Percentiles rank a stretch among this genome's conserved stretches.
Conservation (phyloP, 352 stramenopile species). For the Pythium coloratum region DNA sequence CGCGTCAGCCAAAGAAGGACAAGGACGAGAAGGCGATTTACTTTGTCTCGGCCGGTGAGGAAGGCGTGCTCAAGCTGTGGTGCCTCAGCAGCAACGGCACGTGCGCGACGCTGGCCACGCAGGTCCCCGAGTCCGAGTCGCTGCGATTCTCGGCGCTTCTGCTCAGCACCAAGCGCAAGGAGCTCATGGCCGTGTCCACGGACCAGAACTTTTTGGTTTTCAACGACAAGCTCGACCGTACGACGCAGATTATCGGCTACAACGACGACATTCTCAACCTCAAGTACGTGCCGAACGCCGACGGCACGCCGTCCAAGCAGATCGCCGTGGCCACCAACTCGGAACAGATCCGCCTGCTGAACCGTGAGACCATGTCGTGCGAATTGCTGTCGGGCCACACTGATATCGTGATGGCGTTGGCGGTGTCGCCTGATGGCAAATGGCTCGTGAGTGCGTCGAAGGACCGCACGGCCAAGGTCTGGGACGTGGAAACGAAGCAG, state of each 20-base stretch:
- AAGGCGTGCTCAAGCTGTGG: constrained; percentile 87
- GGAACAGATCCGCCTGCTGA: constrained; percentile 93
- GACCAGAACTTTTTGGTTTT: constrained; percentile 90
- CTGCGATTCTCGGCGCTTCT: constrained; percentile 60
- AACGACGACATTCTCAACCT: constrained; percentile 99
- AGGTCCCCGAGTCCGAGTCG: constrained; percentile 44
- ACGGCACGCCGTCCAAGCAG: constrained; percentile 54
- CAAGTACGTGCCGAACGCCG: constrained; percentile 88
- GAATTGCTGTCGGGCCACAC: constrained; percentile 96
- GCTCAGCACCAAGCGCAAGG: constrained; percentile 47
- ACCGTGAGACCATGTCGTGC: constrained; percentile 91
- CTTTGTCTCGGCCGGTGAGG: constrained; percentile 93
- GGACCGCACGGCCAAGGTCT: constrained; percentile 92
- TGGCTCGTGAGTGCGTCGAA: constrained; percentile 95
- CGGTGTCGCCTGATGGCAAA: constrained; percentile 84
- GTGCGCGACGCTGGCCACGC: constrained; percentile 51
- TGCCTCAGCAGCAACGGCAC: constrained; percentile 28
- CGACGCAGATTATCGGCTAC: constrained; percentile 88
- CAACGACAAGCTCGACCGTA: constrained; percentile 62
- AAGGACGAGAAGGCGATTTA: constrained; percentile 71
- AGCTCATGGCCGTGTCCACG: constrained; percentile 76
- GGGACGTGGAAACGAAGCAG: constrained; percentile 72
- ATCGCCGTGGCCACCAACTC: constrained; percentile 97
- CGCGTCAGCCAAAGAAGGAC: constrained; percentile 28
- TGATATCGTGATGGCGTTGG: constrained; percentile 96